Base-by-base conservation (phyloP, 805 yeast species). In the Candida mattraensis region DNA sequence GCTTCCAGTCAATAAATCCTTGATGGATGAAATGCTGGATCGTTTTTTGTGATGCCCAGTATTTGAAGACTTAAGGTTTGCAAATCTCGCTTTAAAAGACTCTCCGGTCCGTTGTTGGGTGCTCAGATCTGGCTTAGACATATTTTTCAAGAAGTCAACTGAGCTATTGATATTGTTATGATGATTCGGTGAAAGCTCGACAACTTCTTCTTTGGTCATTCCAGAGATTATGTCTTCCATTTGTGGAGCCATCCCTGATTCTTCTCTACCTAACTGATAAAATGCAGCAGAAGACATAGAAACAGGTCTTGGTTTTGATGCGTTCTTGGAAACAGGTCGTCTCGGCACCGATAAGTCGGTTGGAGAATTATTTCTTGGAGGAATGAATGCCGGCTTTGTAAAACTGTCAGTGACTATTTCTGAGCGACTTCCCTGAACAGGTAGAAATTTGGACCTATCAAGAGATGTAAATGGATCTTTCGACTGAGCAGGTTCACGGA, bases 381-480 rank as follows among this genome's bases (percentile, higher is more conserved):
- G 28, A 15, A 36, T 26, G 11, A 22, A 15, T 17, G 24, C 33
- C 3, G 47, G 47, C 19, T 33, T 43, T 26, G 39, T 24, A 19
- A 30, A 35, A 2, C n/a, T 34, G 37, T 27, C 26, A 39, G 32
- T 15, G 30, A 18, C 40, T n/a, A 14, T 38, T 41, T 27, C 40
- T 24, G 5, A 44, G 33, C 3, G 47, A 43, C 18, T 43, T 43
- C 28, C 48, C 39, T 46, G 50, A 29, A 41, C 31, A 5, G 45
- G 20, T 18, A 56, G 45, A 18, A 66, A 32, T 42, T 62, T 66
- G 6, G 68, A 47, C 45, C 60, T 67, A 35, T 70, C 74, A 22
- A 71, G 62, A 4, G 58, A 37, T 3, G 73, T 60, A 44, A 70
- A 70, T 13, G 73, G 74, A 44, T 70, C 76, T 9, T 39, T 34